These are phyloP conservation scores for Trichoderma aggressivum DNA, from an alignment of 2,329 filamentous ascomycete genomes.

Conservation along the genomic window DNA sequence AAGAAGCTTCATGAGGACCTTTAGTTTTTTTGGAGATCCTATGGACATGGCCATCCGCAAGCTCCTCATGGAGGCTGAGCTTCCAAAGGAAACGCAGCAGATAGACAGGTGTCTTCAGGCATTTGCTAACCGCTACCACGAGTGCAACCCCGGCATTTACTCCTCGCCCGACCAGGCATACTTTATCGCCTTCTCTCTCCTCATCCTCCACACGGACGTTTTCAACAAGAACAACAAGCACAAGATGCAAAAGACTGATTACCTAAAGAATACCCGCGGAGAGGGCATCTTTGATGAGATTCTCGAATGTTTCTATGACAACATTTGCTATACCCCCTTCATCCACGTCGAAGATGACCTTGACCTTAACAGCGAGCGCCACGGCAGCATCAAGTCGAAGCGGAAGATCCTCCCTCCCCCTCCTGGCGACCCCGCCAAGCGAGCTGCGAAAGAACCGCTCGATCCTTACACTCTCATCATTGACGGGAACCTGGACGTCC, in stretches of 20 bases:
- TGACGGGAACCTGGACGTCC: slow-evolving; percentile 76
- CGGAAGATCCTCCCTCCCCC: slow-evolving; percentile 66
- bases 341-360: slow-evolving; percentile 95
- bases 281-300: slow-evolving; percentile 94
- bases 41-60: slow-evolving; percentile 98
- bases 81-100: slow-evolving; percentile 96
- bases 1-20: slow-evolving; percentile 91
- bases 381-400: slow-evolving; percentile 67
- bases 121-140: slow-evolving; percentile 94
- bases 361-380: slow-evolving; percentile 72
- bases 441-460: slow-evolving; percentile 74
- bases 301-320: slow-evolving; percentile 95
- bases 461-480: slow-evolving; percentile 95
- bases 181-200: slow-evolving; percentile 92
- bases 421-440: slow-evolving; percentile 51
- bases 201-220: slow-evolving; percentile 96
- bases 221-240: slow-evolving; percentile 99
- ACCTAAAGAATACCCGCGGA: slow-evolving; percentile 88
- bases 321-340: slow-evolving; percentile 96
- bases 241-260: slow-evolving; percentile 96
- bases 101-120: slow-evolving; percentile 92
- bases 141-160: slow-evolving; percentile 97
- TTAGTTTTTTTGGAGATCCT: slow-evolving; percentile 92
- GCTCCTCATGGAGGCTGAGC: slow-evolving; percentile 90
- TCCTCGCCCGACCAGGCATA: slow-evolving; percentile 90